Conservation (phyloP, 768 basidiomycete genomes). For the Plicaturopsis crispa region DNA sequence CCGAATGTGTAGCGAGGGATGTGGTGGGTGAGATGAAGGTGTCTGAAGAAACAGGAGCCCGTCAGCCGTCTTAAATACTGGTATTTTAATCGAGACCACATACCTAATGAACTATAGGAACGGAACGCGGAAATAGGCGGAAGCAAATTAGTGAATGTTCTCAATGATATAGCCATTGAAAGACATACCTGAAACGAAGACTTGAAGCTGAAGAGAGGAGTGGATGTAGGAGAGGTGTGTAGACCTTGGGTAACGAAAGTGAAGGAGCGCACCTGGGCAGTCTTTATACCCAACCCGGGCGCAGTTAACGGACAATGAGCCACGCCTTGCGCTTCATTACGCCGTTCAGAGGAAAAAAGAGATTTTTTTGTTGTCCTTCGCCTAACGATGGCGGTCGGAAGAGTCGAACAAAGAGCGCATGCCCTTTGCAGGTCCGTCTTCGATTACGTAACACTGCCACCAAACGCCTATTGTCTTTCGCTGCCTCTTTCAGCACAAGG, state of each 20-base stretch:
- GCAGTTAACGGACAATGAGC: too few relatives aligned
- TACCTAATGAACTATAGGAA: background rate
- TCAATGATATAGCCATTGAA: background rate
- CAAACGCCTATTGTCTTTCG: too few relatives aligned
- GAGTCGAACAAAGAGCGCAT: too few relatives aligned
- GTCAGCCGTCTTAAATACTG: background rate
- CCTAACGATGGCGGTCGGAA: too few relatives aligned
- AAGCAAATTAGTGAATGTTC: constrained; percentile 1
- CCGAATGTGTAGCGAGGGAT: constrained; percentile 20
- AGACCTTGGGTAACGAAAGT: background rate
- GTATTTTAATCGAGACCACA: background rate
- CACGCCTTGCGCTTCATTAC: too few relatives aligned
- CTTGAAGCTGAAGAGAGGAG: background rate
- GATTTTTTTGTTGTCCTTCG: too few relatives aligned
- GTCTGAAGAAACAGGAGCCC: constrained; percentile 1
- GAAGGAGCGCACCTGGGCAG: too few relatives aligned
- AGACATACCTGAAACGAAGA: background rate
- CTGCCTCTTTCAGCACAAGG: too few relatives aligned
- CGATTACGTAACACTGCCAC: too few relatives aligned
- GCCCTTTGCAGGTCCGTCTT: too few relatives aligned
- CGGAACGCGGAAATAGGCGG: constrained; percentile 1
- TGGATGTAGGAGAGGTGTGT: background rate
- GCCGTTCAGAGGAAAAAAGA: too few relatives aligned
- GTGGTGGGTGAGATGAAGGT: constrained; percentile 5
- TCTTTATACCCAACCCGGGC: too few relatives aligned